Evolutionary conservation across 495 filamentous ascomycete species (phyloP).

Genomic region (Glutinoglossum americanum): DNA sequence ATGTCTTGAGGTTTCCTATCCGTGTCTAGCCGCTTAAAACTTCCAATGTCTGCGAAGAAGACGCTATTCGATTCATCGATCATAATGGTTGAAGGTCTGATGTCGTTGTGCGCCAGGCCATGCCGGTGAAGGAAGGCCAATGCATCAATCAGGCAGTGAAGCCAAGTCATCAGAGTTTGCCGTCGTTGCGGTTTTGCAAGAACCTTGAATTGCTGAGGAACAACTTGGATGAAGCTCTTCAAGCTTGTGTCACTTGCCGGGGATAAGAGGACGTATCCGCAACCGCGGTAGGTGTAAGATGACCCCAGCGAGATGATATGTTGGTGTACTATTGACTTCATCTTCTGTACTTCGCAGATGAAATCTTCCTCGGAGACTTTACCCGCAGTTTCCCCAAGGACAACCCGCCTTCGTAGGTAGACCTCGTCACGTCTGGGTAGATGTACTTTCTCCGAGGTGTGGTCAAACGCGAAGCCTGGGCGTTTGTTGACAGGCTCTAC

Average conservation of each 20-base stretch:
- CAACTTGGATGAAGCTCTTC: slow-evolving; percentile 20
- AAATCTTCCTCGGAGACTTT: slow-evolving; percentile 44
- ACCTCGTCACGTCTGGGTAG: slow-evolving; percentile 34
- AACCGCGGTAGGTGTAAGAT: slow-evolving; percentile 54
- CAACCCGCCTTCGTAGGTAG: slow-evolving; percentile 50
- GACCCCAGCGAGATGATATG: slow-evolving; percentile 66
- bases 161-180: slow-evolving; percentile 55
- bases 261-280: slow-evolving; percentile 56
- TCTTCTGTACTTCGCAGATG: slow-evolving; percentile 38
- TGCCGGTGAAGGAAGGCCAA: slow-evolving; percentile 54
- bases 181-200: slow-evolving; percentile 52
- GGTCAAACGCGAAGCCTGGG: slow-evolving; percentile 25
- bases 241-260: slow-evolving; percentile 57
- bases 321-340: slow-evolving; percentile 44
- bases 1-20: slow-evolving; percentile 36
- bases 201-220: slow-evolving; percentile 62
- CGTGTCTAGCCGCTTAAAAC: slow-evolving; percentile 31
- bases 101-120: slow-evolving; percentile 53
- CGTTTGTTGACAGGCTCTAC: slow-evolving; percentile 43
- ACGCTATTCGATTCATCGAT: slow-evolving; percentile 50
- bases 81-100: slow-evolving; percentile 65
- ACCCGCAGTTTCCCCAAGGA: slow-evolving; percentile 34
- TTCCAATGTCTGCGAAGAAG: slow-evolving; percentile 52
- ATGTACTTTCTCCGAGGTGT: slow-evolving; percentile 45
- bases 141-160: slow-evolving; percentile 65